Base-by-base conservation (phyloP, 148 eudicot species). In the Vaccinium corymbosum region DNA sequence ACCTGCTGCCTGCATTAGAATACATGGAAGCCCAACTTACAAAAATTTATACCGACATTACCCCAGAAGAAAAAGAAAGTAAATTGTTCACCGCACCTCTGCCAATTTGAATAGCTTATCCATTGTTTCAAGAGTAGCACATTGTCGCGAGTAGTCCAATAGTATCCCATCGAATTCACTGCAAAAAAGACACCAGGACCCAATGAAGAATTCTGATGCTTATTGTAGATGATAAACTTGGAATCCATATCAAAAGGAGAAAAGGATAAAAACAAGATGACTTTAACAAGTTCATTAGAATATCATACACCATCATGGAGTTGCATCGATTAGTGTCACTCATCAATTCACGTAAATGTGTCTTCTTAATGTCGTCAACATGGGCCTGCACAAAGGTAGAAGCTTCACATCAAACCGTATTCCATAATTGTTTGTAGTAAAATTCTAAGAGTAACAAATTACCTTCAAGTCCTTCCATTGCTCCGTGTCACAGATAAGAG, bases 301-400 rank as follows among this genome's bases (percentile, higher is more conserved):
- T 50, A 73, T 52, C 99, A 76, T 97, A 97, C 99, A 90, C 89
- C 92, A 94, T 93, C 98, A 95, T 92, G 53, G 98, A 93, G 88
- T 92, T 89, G 94, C 98, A 93, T 82, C 99, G 89, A 66, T 92
- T 90, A 14, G 85, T 64, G 85, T 97, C 93, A 82, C 61, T 84
- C 97, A 97, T 91, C 89, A 97, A 88, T 79, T 97, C 94, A 56
- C 99, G 97, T 77, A 97, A 86, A 90, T 97, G 99, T 72, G 92
- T 92, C 89, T 89, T 97, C 57, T 90, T 92, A 85, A 97, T 94
- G 48, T 91, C 93, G 76, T 88, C 97, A 78, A 95, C 89, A 90
- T 97, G 98, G n/a, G 90, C 90, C 99, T 97, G 88, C 72, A 83
- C 50, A 80, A 55, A 51, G 76, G 82, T 55, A 82, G 13, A 29